Percentiles rank a stretch among this genome's conserved stretches.
These are phyloP conservation scores for Saksenaea oblongispora DNA, from an alignment of 371 early-diverging fungal genomes.

Conservation along the genomic window DNA sequence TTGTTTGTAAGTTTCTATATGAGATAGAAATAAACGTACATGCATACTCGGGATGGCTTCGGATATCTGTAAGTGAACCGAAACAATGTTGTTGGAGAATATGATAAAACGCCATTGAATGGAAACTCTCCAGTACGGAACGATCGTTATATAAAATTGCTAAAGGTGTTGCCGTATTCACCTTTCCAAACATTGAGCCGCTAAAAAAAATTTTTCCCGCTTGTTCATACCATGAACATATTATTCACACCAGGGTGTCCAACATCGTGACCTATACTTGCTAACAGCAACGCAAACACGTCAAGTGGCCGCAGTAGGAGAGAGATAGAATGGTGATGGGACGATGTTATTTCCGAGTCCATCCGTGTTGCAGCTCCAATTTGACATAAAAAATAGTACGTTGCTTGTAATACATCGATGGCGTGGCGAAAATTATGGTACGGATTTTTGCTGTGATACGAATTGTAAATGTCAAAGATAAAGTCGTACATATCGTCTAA, in stretches of 20 bases:
- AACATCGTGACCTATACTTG: conserved; percentile 83
- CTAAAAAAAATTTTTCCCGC: not conserved
- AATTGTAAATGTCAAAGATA: conserved; percentile 64
- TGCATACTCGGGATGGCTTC: conserved; percentile 26
- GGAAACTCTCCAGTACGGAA: conserved; percentile 55
- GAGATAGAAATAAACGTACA: conserved; percentile 21
- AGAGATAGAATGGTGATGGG: conserved; percentile 8
- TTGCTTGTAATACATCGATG: conserved; percentile 83
- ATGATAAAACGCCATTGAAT: conserved; percentile 7
- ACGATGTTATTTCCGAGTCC: conserved; percentile 7
- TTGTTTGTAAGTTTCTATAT: conserved; percentile 10
- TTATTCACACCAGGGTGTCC: conserved; percentile 90
- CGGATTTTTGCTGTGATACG: conserved; percentile 78
- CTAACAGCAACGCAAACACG: conserved; percentile 72
- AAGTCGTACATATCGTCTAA: conserved; percentile 63
- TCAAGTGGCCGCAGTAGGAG: conserved; percentile 66
- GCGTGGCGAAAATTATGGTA: conserved; percentile 90
- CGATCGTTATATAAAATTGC: conserved; percentile 93
- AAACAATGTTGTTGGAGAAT: conserved; percentile 53
- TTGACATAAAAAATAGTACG: conserved; percentile 72
- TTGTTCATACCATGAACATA: conserved; percentile 62
- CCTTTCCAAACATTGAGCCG: conserved; percentile 38
- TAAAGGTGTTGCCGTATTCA: conserved; percentile 74
- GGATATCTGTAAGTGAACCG: conserved; percentile 48
- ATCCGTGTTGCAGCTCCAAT: conserved; percentile 58